Base-by-base conservation (phyloP, 2,329 filamentous ascomycete species). In the Nothophaeocryptopus gaeumannii region DNA sequence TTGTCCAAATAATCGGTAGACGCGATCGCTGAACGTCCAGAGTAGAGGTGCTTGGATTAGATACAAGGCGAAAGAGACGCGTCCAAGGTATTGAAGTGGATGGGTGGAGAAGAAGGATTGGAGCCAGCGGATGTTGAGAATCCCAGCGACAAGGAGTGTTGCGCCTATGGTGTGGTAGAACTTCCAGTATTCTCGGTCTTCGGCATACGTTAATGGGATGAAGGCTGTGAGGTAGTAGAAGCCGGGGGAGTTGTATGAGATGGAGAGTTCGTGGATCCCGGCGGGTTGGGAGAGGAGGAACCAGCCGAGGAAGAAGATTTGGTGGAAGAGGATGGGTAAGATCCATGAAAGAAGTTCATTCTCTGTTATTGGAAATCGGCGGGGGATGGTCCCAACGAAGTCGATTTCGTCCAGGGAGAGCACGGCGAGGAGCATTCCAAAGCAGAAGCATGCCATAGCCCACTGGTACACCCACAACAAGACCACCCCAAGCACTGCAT, bases 1-100 rank as follows among this genome's bases (percentile, higher is more conserved):
- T 5, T 42, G 4, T 67, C 71, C 75, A 67, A 73, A 72, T 31
- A 70, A 71, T 60, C 81, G 72, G 50, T 75, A 73, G 1, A 88
- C 35, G 31, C 73, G 69, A 57, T 80, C 82, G 9, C 79, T 79
- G 13, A 77, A 58, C 2, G 74, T 74, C 58, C 81, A 78, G 60
- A 78, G 72, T 2, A 77, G 72, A 3, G 78, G 77, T 0, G 80
- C 79, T 61, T 84, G 81, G 70, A 83, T 77, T 11, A 84, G 73
- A 63, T 84, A 84, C 20, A 84, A 62, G 42, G 79, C 76, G 61
- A 81, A 84, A 45, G 78, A 82, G 56, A 84, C 77, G 61, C 76
- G 76, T 51, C 81, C 81, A 5, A 84, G 68, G 64, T 83, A 84
- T 60, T 82, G 79, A 2, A 81, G 70, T 12, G 72, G 58, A 2